These are phyloP conservation scores for Blastobotrys elegans DNA, from an alignment of 1,139 yeast genomes.

Conservation along the genomic window DNA sequence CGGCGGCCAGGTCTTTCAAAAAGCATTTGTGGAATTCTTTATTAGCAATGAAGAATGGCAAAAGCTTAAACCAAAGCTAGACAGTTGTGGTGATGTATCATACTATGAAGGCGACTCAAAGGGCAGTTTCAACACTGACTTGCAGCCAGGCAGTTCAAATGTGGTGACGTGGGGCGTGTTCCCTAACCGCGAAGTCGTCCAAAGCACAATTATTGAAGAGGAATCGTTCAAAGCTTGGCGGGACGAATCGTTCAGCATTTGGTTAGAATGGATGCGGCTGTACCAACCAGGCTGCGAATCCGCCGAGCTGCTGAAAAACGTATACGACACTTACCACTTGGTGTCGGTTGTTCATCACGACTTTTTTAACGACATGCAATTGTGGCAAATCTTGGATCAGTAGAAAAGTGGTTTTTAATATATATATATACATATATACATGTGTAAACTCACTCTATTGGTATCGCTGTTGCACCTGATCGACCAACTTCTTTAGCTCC, in stretches of 20 bases:
- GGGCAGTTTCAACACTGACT: slow-evolving; percentile 57
- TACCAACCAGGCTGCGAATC: slow-evolving; percentile 56
- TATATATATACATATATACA: not conserved
- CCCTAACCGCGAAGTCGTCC: slow-evolving; percentile 79
- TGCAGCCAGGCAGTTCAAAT: slow-evolving; percentile 48
- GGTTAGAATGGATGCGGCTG: slow-evolving; percentile 88
- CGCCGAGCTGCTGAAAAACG: slow-evolving; percentile 53
- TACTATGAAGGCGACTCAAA: slow-evolving; percentile 55
- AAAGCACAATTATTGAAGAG: slow-evolving; percentile 81
- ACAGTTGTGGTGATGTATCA: slow-evolving; percentile 47
- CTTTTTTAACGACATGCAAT: slow-evolving; percentile 63
- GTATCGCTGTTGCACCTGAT: not conserved
- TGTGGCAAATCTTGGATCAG: slow-evolving; percentile 62
- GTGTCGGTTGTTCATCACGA: slow-evolving; percentile 87
- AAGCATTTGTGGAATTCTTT: slow-evolving; percentile 89
- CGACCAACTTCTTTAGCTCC: not conserved
- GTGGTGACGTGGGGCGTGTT: slow-evolving; percentile 98
- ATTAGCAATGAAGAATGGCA: slow-evolving; percentile 67
- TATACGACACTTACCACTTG: slow-evolving; percentile 61
- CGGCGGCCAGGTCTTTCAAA: slow-evolving; percentile 85
- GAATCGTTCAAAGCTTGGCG: slow-evolving; percentile 91
- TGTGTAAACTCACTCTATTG: not conserved
- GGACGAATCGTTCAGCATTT: slow-evolving; percentile 86
- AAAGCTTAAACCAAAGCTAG: slow-evolving; percentile 48
- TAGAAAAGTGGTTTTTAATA: not conserved